Evolutionary conservation across 495 filamentous ascomycete genomes (phyloP).

Genomic region (Penicillium fimorum): DNA sequence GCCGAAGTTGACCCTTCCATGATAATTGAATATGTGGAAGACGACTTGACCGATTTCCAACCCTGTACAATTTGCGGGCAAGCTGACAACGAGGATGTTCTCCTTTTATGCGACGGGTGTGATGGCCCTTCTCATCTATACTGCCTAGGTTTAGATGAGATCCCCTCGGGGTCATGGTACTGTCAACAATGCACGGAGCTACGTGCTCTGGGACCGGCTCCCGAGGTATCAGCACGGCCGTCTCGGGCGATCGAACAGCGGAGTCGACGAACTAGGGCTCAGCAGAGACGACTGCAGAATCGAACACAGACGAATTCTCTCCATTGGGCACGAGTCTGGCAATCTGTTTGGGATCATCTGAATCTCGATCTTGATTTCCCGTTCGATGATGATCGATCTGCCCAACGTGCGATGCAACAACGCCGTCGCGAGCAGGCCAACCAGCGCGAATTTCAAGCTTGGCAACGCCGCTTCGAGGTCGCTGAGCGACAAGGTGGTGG

Average conservation of each 20-base stretch:
- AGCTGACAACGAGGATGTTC: slow-evolving; percentile 70
- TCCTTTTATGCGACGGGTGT: slow-evolving; percentile 86
- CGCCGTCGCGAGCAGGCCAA: slow-evolving; percentile 60
- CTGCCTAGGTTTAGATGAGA: slow-evolving; percentile 73
- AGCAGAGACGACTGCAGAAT: slow-evolving; percentile 43
- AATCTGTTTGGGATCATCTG: slow-evolving; percentile 61
- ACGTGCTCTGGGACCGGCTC: slow-evolving; percentile 42
- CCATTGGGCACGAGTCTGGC: slow-evolving; percentile 68
- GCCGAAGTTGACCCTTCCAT: slow-evolving; percentile 82
- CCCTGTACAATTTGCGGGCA: slow-evolving; percentile 81
- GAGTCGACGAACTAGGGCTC: slow-evolving; percentile 51
- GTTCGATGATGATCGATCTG: slow-evolving; percentile 69
- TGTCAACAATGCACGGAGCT: slow-evolving; percentile 70
- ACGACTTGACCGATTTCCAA: slow-evolving; percentile 57
- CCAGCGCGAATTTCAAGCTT: slow-evolving; percentile 64
- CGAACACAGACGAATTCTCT: slow-evolving; percentile 47
- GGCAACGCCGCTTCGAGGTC: slow-evolving; percentile 77
- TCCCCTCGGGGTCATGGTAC: slow-evolving; percentile 79
- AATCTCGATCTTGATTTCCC: slow-evolving; percentile 87
- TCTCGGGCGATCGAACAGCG: slow-evolving; percentile 37
- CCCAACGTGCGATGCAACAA: slow-evolving; percentile 48
- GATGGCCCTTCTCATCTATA: slow-evolving; percentile 80
- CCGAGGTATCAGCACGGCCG: slow-evolving; percentile 31
- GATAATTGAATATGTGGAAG: slow-evolving; percentile 70
- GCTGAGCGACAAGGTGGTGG: slow-evolving; percentile 77